A percentile compares a stretch with the other conserved stretches of the same genome.
These are phyloP conservation scores for Candida ortonii DNA, from an alignment of 805 yeast genomes.

Conservation along the genomic window DNA sequence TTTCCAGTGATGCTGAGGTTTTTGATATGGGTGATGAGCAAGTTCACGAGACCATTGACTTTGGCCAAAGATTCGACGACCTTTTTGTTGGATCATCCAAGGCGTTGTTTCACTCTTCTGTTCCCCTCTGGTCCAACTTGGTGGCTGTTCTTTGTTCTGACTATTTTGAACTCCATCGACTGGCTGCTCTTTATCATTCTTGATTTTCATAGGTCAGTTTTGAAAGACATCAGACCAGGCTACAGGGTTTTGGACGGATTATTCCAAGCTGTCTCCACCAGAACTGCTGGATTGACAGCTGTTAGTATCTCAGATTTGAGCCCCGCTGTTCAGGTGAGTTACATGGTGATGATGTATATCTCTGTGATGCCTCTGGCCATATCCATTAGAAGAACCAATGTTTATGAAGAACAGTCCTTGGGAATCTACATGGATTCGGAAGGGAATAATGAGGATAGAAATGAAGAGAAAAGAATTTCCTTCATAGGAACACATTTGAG, in stretches of 20 bases:
- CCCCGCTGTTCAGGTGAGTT: conserved; percentile 91
- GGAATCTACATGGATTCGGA: conserved; percentile 63
- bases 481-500: conserved; percentile 86
- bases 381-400: conserved; percentile 94
- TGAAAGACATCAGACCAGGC: conserved; percentile 60
- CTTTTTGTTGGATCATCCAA: conserved; percentile 89
- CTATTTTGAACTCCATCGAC: conserved; percentile 72
- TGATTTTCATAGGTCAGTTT: conserved; percentile 55
- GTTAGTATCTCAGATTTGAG: conserved; percentile 68
- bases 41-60: conserved; percentile 63
- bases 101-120: conserved; percentile 90
- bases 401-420: conserved; percentile 93
- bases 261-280: conserved; percentile 85
- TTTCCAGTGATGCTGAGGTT: conserved; percentile 83
- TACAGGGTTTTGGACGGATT: conserved; percentile 76
- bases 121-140: conserved; percentile 94
- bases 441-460: conserved; percentile 39
- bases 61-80: conserved; percentile 71
- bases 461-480: conserved; percentile 41
- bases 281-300: conserved; percentile 90
- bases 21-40: conserved; percentile 76
- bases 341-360: conserved; percentile 96
- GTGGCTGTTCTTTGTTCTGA: conserved; percentile 81
- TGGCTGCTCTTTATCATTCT: conserved; percentile 74
- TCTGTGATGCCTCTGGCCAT: conserved; percentile 96